Evolutionary conservation across 2,329 filamentous ascomycete species (phyloP).

Genomic region (Pseudofabraea citricarpa): DNA sequence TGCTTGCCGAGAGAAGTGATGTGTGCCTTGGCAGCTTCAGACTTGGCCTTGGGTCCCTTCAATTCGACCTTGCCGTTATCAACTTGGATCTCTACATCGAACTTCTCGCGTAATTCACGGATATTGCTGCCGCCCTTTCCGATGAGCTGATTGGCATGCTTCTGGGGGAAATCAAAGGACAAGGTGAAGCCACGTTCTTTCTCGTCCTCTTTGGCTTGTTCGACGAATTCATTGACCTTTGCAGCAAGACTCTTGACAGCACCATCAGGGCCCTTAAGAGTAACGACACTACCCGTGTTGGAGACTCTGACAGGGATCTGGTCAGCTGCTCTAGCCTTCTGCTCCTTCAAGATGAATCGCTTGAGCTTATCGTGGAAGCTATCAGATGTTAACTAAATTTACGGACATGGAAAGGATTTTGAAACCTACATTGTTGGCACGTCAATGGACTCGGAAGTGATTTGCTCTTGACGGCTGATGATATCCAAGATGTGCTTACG

Average conservation of each 20-base stretch:
- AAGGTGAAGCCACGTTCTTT: conserved; percentile 85
- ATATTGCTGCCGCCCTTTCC: conserved; percentile 65
- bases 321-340: conserved; percentile 49
- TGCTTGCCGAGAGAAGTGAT: conserved; percentile 76
- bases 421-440: conserved; percentile 49
- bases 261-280: conserved; percentile 70
- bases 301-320: conserved; percentile 58
- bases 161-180: conserved; percentile 90
- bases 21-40: conserved; percentile 77
- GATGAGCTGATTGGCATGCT: conserved; percentile 82
- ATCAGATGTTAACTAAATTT: conserved; percentile 22
- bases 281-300: conserved; percentile 56
- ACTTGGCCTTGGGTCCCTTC: conserved; percentile 93
- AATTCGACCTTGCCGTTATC: conserved; percentile 92
- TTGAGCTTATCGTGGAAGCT: conserved; percentile 59
- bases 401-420: too few relatives aligned
- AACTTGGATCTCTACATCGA: conserved; percentile 76
- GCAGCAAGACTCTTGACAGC: conserved; percentile 66
- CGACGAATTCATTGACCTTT: conserved; percentile 75
- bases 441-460: conserved; percentile 47
- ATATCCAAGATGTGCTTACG: conserved; percentile 52
- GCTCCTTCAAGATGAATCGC: conserved; percentile 61
- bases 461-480: conserved; percentile 53
- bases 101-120: conserved; percentile 59
- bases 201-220: conserved; percentile 87